Base-by-base conservation (phyloP, 192 early-diverging fungal genomes). In the Coemansia sp. region DNA sequence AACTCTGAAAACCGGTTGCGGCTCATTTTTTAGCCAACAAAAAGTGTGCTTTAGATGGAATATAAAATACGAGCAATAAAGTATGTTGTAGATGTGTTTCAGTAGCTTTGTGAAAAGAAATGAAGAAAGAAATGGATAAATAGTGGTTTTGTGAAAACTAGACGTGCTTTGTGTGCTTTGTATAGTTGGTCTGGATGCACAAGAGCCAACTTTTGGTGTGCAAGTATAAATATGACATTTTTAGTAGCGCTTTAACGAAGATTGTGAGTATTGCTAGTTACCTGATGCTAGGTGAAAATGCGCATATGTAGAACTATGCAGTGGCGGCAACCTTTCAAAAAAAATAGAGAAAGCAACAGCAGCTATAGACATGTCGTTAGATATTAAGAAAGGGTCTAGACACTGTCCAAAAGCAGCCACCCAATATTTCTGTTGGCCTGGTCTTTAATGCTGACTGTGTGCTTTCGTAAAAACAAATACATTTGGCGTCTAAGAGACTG, bases 1-100 rank as follows among this genome's bases (percentile, higher is more conserved):
- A 75, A 67, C 29, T 69, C 70, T 31, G 73, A 67, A 38, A 80
- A 38, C 34, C 63, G 64, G 29, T 63, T 70, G 34, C 56, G 76
- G 34, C 61, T 65, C 76, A 73, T 65, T 16, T 32, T 42, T 61
- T 31, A 32, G n/a, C n/a, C n/a, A n/a, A 60, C 22, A 20, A 32
- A 32, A 42, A 18, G 48, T 61, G 28, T 61, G 20, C 30, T 50
- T 2, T 30, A 8, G 10, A 14, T 4, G 51, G 28, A 54, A 4
- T 4, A 56, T 17, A 7, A 52, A 6, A 52, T 6, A 18, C 11
- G 50, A 52, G 1, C 14, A 60, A 42, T n/a, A 58, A 8, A 40
- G 48, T 48, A 17, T 8, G 4, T 36, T 36, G 4, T 36, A 36
- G 8, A 36, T 36, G 34, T 6, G 8, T 36, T 36, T 36, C 8